These are phyloP conservation scores for Abrus pulchellus DNA, from an alignment of 306 rosid species.

Conservation along the genomic window DNA sequence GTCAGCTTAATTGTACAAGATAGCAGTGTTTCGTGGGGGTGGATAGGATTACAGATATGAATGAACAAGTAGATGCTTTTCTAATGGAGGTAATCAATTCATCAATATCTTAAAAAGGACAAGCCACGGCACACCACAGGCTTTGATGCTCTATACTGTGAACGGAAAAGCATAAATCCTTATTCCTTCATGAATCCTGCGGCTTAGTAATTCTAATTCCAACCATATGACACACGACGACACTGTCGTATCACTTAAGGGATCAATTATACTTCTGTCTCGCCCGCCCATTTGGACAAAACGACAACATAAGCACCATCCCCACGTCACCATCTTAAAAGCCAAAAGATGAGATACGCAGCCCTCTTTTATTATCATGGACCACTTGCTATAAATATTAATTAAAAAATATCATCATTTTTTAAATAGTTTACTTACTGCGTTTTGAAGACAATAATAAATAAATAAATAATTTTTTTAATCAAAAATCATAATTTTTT, in stretches of 20 bases:
- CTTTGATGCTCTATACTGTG: slow-evolving; percentile 37
- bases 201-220: slow-evolving; percentile 12
- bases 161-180: slow-evolving; percentile 47
- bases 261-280: slow-evolving; percentile 1
- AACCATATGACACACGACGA: slow-evolving; percentile 2
- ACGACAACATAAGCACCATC: slow-evolving; percentile 36
- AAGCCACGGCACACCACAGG: slow-evolving; percentile 6
- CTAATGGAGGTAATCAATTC: slow-evolving; percentile 19
- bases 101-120: slow-evolving; percentile 23
- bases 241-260: slow-evolving; percentile 31
- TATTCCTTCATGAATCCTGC: slow-evolving; percentile 32
- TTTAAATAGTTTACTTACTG: not conserved
- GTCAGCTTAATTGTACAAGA: not conserved
- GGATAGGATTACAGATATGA: slow-evolving; percentile 2
- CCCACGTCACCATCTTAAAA: slow-evolving; percentile 46
- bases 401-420: not conserved
- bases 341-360: slow-evolving; percentile 25
- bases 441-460: no score
- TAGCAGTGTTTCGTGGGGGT: not conserved
- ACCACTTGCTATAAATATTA: not conserved
- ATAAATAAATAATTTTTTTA: no score
- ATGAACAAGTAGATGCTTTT: slow-evolving; percentile 3
- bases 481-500: no score
- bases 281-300: slow-evolving; percentile 46
- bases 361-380: not conserved